Evolutionary conservation across 1,284 basidiomycete genomes (phyloP), one percentile per base, ranked within the genome.

Genomic region (Anthracocystis walkeri): DNA sequence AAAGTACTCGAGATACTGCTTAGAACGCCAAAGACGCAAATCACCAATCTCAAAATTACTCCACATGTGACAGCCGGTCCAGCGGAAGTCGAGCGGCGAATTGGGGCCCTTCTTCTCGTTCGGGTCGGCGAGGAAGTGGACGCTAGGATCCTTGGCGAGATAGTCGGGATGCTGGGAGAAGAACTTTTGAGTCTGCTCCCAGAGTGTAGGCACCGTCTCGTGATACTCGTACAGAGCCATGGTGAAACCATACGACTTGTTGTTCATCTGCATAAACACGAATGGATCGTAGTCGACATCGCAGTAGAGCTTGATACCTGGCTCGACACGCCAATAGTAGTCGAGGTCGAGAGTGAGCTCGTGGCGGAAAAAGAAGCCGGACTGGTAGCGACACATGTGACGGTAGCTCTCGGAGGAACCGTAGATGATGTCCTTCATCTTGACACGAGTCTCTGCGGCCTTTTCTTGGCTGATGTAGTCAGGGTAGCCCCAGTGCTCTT

Each of bases 241-340:
- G 0, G 91, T 93, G 85, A 92, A 95, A 11, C 91, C 91, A 90
- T 86, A 86, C 53, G 82, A 69, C 50, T 93, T 93, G 67, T 91
- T 88, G 68, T 90, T 87, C 57, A 92, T 90, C 86, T 94, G 89
- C 94, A 97, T 95, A 75, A 93, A 86, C 60, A 94, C 74, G 88
- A 96, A 95, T 4, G 94, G 94, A 78, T 94, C 93, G 77, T 92
- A 91, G 58, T 89, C 87, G 49, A 93, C 63, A 77, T 93, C 91
- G 80, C 93, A 94, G 84, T 90, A 92, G 82, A 90, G 92, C 81
- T 90, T 89, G 72, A 93, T 90, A 51, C 89, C 89, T 1, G 92
- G 92, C 88, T 90, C 89, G 85, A 93, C 90, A 82, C 91, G 91
- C 95, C 95, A 97, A 87, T 97, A 97, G 87, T 95, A 98, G 80